Evolutionary conservation across 2,329 filamentous ascomycete species (phyloP).

Genomic region (Cadophora sp.): DNA sequence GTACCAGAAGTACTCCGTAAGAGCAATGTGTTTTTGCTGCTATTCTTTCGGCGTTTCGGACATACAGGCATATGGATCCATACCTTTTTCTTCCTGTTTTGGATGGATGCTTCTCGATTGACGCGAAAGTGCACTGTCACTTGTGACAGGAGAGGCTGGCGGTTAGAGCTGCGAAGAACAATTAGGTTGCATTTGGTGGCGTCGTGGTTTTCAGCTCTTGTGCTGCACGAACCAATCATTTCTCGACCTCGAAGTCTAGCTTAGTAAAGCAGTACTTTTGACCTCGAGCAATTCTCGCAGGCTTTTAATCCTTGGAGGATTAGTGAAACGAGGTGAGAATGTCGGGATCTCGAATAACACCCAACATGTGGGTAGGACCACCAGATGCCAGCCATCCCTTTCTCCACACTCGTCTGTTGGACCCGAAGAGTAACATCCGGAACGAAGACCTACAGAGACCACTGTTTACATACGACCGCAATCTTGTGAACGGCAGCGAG

Average conservation of each 20-base stretch:
- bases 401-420: neutral
- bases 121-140: neutral
- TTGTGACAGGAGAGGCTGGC: neutral
- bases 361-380: neutral
- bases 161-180: neutral
- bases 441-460: too few species aligned
- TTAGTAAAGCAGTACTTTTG: neutral
- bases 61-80: too few species aligned
- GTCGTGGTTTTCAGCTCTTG: slow-evolving; percentile 7
- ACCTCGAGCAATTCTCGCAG: neutral
- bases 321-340: neutral
- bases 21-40: neutral
- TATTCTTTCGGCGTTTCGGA: too few species aligned
- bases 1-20: neutral
- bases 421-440: neutral
- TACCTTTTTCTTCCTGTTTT: too few species aligned
- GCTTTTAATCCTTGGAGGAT: neutral
- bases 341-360: neutral
- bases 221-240: neutral
- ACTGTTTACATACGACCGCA: too few species aligned
- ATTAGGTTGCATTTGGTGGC: slow-evolving; percentile 11
- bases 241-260: neutral
- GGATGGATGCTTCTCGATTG: too few species aligned
- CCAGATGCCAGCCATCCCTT: neutral
- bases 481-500: too few species aligned